Conservation (phyloP, 495 filamentous ascomycete species). For the Penicillium pancosmium region DNA sequence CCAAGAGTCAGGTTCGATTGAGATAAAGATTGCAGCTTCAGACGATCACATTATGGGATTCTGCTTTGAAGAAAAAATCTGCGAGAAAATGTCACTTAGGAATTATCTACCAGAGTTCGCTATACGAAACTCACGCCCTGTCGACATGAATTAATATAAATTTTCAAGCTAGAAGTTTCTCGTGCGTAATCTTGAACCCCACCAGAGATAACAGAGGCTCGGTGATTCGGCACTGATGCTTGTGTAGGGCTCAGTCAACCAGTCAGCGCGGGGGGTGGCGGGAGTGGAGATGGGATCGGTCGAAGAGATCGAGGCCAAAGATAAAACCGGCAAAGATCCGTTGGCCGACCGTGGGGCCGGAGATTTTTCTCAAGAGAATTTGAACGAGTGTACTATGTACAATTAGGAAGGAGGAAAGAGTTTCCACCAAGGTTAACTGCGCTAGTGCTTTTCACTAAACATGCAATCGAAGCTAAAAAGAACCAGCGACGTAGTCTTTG, state of each 20-base stretch:
- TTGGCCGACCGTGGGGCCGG: slow-evolving; percentile 7
- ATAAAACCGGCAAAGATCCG: slow-evolving; percentile 10
- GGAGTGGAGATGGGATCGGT: slow-evolving; percentile 8
- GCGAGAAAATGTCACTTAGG: background rate
- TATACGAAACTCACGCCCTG: background rate
- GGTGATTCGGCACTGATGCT: background rate
- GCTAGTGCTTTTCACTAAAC: slow-evolving; percentile 1
- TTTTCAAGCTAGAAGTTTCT: slow-evolving; percentile 6
- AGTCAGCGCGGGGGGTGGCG: background rate
- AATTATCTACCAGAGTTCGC: background rate
- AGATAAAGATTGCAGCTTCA: background rate
- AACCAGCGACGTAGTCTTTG: background rate
- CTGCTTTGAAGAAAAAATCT: background rate
- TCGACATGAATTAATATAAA: background rate
- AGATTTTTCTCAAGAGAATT: background rate
- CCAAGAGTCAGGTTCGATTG: background rate
- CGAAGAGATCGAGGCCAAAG: slow-evolving; percentile 4
- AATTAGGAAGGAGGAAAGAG: slow-evolving; percentile 9
- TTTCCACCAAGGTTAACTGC: slow-evolving; percentile 4
- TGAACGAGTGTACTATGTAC: background rate
- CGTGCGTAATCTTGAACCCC: slow-evolving; percentile 6
- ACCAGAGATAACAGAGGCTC: background rate
- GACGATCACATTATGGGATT: no score
- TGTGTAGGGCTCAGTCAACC: background rate
- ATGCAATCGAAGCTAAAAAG: slow-evolving; percentile 2